Base-by-base conservation (phyloP, 2,329 filamentous ascomycete genomes). In the Monilinia polystroma region DNA sequence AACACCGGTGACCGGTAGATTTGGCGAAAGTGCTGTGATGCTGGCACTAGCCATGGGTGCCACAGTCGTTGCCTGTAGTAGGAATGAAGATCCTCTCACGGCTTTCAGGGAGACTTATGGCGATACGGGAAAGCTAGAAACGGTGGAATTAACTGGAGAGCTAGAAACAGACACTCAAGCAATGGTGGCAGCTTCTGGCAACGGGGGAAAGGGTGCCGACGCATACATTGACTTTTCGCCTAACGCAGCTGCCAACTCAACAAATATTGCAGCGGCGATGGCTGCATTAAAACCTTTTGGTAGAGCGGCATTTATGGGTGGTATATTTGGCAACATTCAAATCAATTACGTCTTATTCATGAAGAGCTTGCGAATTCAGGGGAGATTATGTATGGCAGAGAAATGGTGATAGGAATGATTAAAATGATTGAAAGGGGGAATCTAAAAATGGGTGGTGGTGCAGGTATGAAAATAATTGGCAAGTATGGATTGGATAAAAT, bases 21-120 rank as follows among this genome's bases (percentile, higher is more conserved):
- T 80, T 70, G 79, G 82, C 3, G 77, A 79, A 16, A 79, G 77
- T 1, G 81, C 77, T 1, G 80, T 83, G 0, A 68, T 75, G 4
- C 75, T 81, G 2, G 82, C 81, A 0, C 64, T 81, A 2, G 79
- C 81, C 0, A 80, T 84, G 78, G 82, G 82, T 0, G 82, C 81
- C 11, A 77, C 74, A 23, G 82, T 84, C 3, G 73, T 85, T 64
- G 83, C 83, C 2, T 78, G 81, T 75, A 81, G 83, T 0, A 75
- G 82, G 18, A 81, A 81, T 69, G 69, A 75, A 67, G 72, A 73
- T 38, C 69, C 69, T 43, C 71, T 83, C 29, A 73, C 73, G 29
- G 29, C 32, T 18, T 4, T 63, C 4, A 41, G 53, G 26, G 51
- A 68, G 23, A 43, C 5, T 4, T 63, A 63, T 54, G 3, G 16